Base-by-base conservation (phyloP, 257 asterid genomes). In the Primulina eburnea region DNA sequence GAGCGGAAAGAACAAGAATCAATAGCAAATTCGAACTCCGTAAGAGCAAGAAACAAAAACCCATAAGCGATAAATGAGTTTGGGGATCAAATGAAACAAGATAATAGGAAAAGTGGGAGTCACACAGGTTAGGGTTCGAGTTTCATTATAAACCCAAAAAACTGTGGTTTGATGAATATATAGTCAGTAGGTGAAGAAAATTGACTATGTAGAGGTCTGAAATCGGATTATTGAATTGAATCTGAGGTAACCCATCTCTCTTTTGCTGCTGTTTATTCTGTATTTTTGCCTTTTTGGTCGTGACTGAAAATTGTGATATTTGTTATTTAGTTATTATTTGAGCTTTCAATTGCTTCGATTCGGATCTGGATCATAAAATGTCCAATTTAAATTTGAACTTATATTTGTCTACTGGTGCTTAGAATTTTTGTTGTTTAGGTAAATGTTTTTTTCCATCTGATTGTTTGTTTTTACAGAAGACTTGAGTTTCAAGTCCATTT, bases 361-460 rank as follows among this genome's bases (percentile, higher is more conserved):
- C 72, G 72, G 79, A 76, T 85, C 79, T 72, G 70, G 35, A 64
- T 30, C 21, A 72, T 18, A 52, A 66, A 67, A 66, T 33, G 33
- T 50, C 1, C 21, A 8, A 34, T 67, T 64, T 67, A 43, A 64
- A 74, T 58, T 65, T 62, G 69, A 61, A n/a, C 33, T 37, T 62
- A 26, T 52, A 28, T 60, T 32, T 64, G 38, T 43, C 24, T 37
- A 8, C 65, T 69, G 80, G 72, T 35, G 73, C 20, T 78, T 71
- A 18, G 57, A 50, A 28, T 35, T 43, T 24, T 8, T 5, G 35
- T 64, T 32, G 73, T 20, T 58, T 33, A 38, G 55, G 70, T 47
- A 30, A 53, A 37, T 65, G 75, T 64, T 50, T 37, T 20, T 18
- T 40, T 71, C 4, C 62, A 76, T 74, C 67, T 65, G 71, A 59